phyloP scores from a whole-genome alignment of 345 rosid species.

The Eucalyptus tenuipes region DNA sequence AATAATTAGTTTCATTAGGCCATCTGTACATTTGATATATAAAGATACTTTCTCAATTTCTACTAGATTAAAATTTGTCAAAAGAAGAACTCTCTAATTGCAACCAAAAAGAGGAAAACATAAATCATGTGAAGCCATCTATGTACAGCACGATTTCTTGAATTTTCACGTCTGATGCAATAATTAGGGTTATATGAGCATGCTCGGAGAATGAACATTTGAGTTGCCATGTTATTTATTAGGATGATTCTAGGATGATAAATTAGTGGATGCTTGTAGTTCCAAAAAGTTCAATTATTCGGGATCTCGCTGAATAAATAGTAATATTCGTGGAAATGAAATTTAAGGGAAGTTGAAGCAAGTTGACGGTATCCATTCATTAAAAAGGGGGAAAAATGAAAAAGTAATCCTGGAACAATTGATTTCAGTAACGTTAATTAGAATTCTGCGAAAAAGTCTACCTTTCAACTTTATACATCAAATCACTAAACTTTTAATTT shows the following conservation, averaged over 20 bases:
- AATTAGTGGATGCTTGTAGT: neutral
- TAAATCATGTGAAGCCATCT: neutral
- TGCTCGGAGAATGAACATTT: neutral
- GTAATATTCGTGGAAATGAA: neutral
- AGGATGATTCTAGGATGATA: neutral
- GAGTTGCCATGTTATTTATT: neutral
- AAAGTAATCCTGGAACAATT: neutral
- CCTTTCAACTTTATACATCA: neutral
- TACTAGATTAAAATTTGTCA: too few relatives aligned
- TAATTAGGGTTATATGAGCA: neutral
- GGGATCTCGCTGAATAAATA: neutral
- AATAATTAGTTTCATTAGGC: neutral
- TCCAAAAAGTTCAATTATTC: neutral
- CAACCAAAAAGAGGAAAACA: neutral
- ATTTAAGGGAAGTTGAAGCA: neutral
- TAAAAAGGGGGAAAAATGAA: too few relatives aligned
- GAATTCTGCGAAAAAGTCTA: fast-evolving
- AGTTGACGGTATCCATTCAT: neutral
- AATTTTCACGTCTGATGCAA: neutral
- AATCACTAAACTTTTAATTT: neutral
- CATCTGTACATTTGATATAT: neutral
- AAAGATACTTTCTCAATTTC: neutral
- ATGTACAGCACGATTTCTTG: neutral
- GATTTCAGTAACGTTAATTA: neutral
- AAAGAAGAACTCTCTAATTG: neutral